phyloP scores from a whole-genome alignment of 768 basidiomycete genomes.

The Tricholoma sp. region DNA sequence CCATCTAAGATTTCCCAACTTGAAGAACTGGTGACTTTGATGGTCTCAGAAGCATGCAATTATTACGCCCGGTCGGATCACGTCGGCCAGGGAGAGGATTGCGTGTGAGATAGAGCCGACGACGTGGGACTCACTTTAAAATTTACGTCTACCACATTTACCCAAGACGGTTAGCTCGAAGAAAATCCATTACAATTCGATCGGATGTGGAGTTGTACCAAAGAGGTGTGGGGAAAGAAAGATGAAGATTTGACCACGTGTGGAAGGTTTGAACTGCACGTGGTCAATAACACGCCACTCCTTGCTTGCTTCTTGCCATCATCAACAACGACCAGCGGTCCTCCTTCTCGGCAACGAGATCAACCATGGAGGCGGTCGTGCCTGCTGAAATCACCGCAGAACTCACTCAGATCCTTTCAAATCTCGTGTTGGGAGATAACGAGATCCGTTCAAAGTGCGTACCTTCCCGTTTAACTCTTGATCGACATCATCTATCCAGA shows the following conservation, averaged over 20 bases:
- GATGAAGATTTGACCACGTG: not conserved
- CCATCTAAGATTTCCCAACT: no score
- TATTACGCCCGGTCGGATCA: no score
- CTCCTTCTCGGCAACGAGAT: not conserved
- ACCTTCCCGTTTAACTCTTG: not conserved
- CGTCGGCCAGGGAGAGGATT: no score
- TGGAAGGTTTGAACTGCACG: not conserved
- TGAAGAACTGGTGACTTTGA: no score
- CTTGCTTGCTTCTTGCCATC: not conserved
- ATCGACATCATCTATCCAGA: not conserved
- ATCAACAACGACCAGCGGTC: not conserved
- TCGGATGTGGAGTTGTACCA: no score
- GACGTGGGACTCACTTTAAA: no score
- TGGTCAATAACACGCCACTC: not conserved
- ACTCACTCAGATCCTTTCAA: conserved; percentile 79
- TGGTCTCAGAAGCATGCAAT: no score
- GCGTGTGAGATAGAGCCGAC: no score
- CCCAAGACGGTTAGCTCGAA: not conserved
- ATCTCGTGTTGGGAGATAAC: conserved; percentile 82
- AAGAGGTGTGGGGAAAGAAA: no score
- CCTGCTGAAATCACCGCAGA: conserved; percentile 70
- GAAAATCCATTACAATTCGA: no score
- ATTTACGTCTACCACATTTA: not conserved
- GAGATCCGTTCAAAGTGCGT: conserved; percentile 68
- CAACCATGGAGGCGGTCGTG: conserved; percentile 42